These are phyloP conservation scores for Euclidium syriacum DNA, from an alignment of 345 rosid species.

Conservation along the genomic window DNA sequence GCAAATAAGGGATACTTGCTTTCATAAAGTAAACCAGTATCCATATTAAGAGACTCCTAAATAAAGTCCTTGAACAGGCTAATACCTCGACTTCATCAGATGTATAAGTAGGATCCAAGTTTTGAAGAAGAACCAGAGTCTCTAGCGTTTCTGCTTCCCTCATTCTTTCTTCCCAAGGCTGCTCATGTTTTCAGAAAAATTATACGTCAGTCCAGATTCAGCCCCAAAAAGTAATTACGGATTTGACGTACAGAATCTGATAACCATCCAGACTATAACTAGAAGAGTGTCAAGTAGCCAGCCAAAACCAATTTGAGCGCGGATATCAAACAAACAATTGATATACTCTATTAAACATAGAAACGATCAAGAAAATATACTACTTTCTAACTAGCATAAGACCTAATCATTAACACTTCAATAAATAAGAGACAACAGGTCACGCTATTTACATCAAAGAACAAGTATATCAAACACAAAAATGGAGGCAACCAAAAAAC, in stretches of 20 bases:
- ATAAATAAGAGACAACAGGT: background rate
- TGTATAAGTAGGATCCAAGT: conserved; percentile 67
- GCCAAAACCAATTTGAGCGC: background rate
- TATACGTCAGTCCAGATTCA: conserved; percentile 13
- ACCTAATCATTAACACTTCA: background rate
- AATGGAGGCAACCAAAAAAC: conserved; percentile 6
- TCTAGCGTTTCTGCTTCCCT: conserved; percentile 43
- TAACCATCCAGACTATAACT: conserved; percentile 4
- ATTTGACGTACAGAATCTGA: background rate
- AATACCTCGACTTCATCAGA: conserved; percentile 72
- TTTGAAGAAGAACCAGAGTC: conserved; percentile 61
- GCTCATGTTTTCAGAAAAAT: conserved; percentile 13
- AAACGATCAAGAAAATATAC: background rate
- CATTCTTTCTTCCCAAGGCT: conserved; percentile 82
- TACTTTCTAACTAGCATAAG: background rate
- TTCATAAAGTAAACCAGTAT: background rate
- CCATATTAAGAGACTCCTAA: background rate
- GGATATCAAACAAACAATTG: background rate
- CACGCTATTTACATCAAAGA: conserved; percentile 4
- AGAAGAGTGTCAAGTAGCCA: background rate
- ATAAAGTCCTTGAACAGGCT: background rate
- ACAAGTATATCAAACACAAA: background rate
- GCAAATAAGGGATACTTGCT: conserved; percentile 3
- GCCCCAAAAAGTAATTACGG: background rate
- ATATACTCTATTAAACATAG: background rate